phyloP scores from a whole-genome alignment of 805 yeast genomes.

The Hanseniaspora hatyaiensis region DNA sequence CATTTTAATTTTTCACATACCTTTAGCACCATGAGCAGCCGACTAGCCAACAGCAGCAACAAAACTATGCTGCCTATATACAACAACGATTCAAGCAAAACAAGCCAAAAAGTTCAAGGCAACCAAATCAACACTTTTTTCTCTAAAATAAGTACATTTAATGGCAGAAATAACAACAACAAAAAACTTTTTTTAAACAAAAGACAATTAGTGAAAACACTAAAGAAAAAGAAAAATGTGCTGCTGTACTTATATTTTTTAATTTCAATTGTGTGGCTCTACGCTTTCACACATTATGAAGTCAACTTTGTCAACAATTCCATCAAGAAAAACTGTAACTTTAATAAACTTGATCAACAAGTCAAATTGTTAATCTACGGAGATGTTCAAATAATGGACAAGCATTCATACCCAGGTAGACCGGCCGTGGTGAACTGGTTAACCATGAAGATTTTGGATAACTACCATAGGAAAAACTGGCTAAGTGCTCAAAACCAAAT shows the following conservation, averaged over 20 bases:
- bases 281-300: constrained; percentile 43
- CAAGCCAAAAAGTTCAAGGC: background rate
- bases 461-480: constrained; percentile 69
- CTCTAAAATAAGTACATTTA: background rate
- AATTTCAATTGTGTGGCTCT: constrained; percentile 33
- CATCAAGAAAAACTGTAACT: constrained; percentile 40
- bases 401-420: constrained; percentile 70
- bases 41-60: constrained; percentile 14
- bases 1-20: too few relatives aligned
- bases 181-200: background rate
- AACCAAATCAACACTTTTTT: too few relatives aligned
- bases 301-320: constrained; percentile 35
- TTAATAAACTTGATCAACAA: constrained; percentile 52
- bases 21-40: background rate
- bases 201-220: background rate
- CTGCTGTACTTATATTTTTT: constrained; percentile 19
- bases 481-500: constrained; percentile 43
- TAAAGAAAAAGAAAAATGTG: constrained; percentile 11
- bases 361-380: constrained; percentile 42
- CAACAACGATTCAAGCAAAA: background rate
- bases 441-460: constrained; percentile 57
- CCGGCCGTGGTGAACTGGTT: constrained; percentile 40
- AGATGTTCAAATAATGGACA: constrained; percentile 91
- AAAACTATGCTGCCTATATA: constrained; percentile 11
- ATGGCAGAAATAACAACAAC: background rate